Evolutionary conservation across 148 eudicot genomes (phyloP).

Genomic region (Mesembryanthemum crystallinum): DNA sequence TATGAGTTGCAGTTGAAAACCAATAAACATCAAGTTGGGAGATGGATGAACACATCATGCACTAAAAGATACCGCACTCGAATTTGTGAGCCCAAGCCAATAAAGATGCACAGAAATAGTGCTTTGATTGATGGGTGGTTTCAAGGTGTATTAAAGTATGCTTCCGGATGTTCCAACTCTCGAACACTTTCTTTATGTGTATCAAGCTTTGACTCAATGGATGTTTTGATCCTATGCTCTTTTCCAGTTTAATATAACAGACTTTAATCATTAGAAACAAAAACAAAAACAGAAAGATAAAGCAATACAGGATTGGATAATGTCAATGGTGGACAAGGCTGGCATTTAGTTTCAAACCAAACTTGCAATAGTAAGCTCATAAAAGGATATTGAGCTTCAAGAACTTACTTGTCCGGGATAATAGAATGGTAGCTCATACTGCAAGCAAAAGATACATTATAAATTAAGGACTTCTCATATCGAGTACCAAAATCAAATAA

Average conservation of each 20-base stretch:
- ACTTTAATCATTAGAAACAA: too few species aligned
- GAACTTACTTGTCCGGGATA: conserved; percentile 96
- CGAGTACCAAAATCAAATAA: conserved; percentile 9
- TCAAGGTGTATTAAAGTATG: too few species aligned
- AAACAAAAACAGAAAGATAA: too few species aligned
- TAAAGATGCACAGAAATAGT: not conserved
- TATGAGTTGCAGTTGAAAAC: not conserved
- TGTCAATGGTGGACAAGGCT: not conserved
- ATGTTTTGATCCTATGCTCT: too few species aligned
- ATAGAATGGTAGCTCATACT: conserved; percentile 98
- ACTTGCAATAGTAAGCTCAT: not conserved
- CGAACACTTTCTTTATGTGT: too few species aligned
- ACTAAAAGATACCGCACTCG: not conserved
- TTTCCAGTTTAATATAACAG: too few species aligned
- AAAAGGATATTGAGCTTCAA: not conserved
- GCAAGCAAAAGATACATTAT: conserved; percentile 36
- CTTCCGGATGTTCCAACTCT: too few species aligned
- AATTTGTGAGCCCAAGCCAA: not conserved
- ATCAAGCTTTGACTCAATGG: too few species aligned
- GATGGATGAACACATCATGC: not conserved
- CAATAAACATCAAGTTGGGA: not conserved
- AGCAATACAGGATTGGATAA: too few species aligned
- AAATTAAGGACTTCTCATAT: conserved; percentile 19
- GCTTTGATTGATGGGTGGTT: too few species aligned
- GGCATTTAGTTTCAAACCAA: not conserved